phyloP scores from a whole-genome alignment of 1,139 yeast species.

The Diutina sp. region DNA sequence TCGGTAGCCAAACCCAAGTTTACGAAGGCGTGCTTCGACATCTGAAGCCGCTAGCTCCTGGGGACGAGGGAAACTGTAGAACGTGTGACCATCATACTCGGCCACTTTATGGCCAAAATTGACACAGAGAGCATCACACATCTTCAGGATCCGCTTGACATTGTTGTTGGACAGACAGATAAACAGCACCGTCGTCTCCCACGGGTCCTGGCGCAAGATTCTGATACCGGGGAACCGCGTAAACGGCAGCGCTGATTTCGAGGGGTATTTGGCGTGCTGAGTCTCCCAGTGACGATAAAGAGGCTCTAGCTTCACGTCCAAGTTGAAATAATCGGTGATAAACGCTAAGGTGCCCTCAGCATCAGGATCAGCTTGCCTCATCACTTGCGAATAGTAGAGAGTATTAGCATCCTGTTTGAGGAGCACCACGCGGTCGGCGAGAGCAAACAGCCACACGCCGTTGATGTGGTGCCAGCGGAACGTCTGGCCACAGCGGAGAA shows the following conservation, averaged over 20 bases:
- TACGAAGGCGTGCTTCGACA: conserved; percentile 34
- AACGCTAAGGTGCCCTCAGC: conserved; percentile 11
- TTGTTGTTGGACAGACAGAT: conserved; percentile 95
- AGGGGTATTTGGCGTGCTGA: conserved; percentile 32
- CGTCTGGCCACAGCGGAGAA: conserved; percentile 82
- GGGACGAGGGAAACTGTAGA: conserved; percentile 70
- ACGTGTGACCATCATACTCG: conserved; percentile 40
- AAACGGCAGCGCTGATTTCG: conserved; percentile 13
- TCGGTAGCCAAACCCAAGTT: conserved; percentile 79
- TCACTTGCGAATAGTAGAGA: conserved; percentile 20
- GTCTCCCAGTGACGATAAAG: conserved; percentile 52
- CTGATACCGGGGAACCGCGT: conserved; percentile 55
- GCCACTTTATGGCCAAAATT: conserved; percentile 59
- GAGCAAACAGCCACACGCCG: conserved; percentile 48
- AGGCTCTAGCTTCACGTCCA: conserved; percentile 37
- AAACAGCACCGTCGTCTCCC: conserved; percentile 86
- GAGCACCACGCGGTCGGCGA: conserved; percentile 34
- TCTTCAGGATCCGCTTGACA: conserved; percentile 82
- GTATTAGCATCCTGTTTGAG: conserved; percentile 31
- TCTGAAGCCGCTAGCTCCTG: conserved; percentile 23
- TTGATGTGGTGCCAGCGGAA: conserved; percentile 57
- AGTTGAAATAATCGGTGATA: conserved; percentile 57
- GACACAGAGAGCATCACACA: conserved; percentile 73
- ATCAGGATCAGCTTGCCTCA: conserved; percentile 11
- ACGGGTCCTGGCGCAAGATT: conserved; percentile 84